phyloP scores from a whole-genome alignment of 441 rosid genomes.

The Gossypium aridum region DNA sequence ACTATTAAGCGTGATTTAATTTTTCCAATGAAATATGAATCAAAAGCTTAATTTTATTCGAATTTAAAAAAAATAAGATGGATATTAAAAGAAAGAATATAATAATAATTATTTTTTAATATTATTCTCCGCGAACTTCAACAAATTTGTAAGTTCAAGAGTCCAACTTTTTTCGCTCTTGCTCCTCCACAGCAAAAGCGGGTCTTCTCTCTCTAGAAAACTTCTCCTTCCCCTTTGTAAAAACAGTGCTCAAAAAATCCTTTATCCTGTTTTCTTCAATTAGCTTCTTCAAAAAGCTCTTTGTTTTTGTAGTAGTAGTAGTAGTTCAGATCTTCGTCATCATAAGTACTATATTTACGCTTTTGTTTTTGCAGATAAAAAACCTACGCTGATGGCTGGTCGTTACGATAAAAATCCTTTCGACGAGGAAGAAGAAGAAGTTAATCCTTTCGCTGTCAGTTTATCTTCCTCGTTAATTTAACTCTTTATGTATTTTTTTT shows the following conservation, averaged over 20 bases:
- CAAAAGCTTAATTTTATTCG: too few species aligned
- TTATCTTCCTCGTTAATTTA: not conserved
- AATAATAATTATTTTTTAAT: not conserved
- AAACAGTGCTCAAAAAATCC: not conserved
- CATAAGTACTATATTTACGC: not conserved
- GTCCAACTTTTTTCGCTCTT: constrained; percentile 1
- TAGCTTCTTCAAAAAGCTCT: constrained; percentile 10
- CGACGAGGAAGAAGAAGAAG: constrained; percentile 56
- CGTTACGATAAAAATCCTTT: constrained; percentile 79
- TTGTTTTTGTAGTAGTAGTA: not conserved
- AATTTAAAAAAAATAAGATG: too few species aligned
- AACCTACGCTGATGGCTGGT: constrained; percentile 49
- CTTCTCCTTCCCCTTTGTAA: not conserved
- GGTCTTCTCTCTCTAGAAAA: not conserved
- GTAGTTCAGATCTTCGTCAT: not conserved
- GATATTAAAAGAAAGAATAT: too few species aligned
- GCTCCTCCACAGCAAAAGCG: not conserved
- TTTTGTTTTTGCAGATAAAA: not conserved
- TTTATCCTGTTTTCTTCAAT: not conserved
- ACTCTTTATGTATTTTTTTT: not conserved
- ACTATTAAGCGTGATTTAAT: too few species aligned
- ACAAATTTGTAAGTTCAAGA: not conserved
- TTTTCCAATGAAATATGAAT: too few species aligned
- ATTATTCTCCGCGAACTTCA: not conserved
- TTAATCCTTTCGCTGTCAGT: constrained; percentile 80